Percentiles rank a stretch among this genome's conserved stretches.
Conservation (phyloP, 2,329 filamentous ascomycete genomes). For the Aspergillus melleus region DNA sequence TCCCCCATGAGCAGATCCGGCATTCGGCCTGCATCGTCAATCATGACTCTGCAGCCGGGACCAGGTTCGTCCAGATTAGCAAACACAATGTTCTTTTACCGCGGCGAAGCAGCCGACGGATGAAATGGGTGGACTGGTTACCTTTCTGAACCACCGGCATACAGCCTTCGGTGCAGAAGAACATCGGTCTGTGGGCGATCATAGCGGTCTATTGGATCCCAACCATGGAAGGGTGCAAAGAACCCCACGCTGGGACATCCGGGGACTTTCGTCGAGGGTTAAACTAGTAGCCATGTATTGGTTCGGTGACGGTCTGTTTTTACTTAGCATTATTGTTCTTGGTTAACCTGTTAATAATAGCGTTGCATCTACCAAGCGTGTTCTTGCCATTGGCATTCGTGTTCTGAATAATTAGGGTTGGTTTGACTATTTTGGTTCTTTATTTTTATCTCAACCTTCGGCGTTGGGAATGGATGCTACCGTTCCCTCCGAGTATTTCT, state of each 20-base stretch:
- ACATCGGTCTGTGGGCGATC: background rate
- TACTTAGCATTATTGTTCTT: background rate
- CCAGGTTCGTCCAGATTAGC: conserved; percentile 27
- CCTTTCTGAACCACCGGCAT: background rate
- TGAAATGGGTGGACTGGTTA: background rate
- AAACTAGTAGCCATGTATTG: background rate
- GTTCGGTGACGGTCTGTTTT: background rate
- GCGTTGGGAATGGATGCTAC: background rate
- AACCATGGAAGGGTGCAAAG: conserved; percentile 16
- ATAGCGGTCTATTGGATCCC: conserved; percentile 2
- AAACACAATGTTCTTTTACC: background rate
- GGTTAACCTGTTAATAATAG: too few species aligned
- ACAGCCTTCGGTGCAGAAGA: conserved; percentile 1
- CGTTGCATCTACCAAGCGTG: too few species aligned
- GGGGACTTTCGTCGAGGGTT: conserved; percentile 2
- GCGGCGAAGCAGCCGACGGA: background rate
- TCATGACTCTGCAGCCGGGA: conserved; percentile 16
- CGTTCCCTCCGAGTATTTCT: background rate
- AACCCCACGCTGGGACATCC: conserved; percentile 9
- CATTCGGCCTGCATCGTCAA: background rate
- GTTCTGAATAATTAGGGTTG: too few species aligned
- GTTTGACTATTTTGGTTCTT: background rate
- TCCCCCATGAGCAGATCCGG: background rate
- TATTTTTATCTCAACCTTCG: background rate
- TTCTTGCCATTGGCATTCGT: too few species aligned